Base-by-base conservation (phyloP, 441 rosid genomes). In the Sinapis alba region DNA sequence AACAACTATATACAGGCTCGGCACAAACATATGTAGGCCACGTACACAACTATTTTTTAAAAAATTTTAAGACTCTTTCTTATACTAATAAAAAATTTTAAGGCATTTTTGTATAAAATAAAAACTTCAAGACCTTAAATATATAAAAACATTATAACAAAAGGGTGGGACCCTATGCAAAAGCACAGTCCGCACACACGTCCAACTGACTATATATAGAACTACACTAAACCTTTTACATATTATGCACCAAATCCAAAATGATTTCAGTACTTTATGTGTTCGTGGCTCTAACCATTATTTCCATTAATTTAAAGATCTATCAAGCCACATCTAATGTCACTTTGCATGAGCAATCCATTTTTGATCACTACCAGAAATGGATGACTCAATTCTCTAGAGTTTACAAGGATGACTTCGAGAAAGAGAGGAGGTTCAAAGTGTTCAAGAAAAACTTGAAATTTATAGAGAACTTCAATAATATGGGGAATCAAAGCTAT, bases 321-420 rank as follows among this genome's bases (percentile, higher is more conserved):
- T 78, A 77, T 13, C 82, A 62, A 50, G 71, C 72, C 57, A 70
- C 61, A 72, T 84, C 86, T 3, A 71, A 67, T 6, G 62, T 24
- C 62, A 16, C 71, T 0, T 13, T 84, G 6, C n/a, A 77, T 13
- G 84, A 78, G 24, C 54, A 73, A 15, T 2, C 74, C 60, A 69
- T 78, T 65, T 32, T 20, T n/a, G 83, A 70, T 51, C 74, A 74
- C 41, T 77, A 75, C 53, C 73, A 79, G 43, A 74, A 50, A 69
- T 84, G 90, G 96, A 84, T 84, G 88, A 60, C 63, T 26, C 32
- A 27, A 0, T 58, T 78, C 36, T 84, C 87, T 21, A 81, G 76
- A 6, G 66, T 24, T 5, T 86, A 90, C 34, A 23, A 36, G 6
- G 74, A 80, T 43, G 27, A 27, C 1, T 60, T 18, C 2, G 92